These are phyloP conservation scores for maize (Zea mays) DNA, from an alignment of 176 grass and related monocot genomes.

Conservation along the genomic window Zm-B73-REFERENCE-NAM-5.0 NC_050100.1:34906001-34906500, in stretches of 20 bases:
- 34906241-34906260: conserved; percentile 85
- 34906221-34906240: conserved; percentile 70
- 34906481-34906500: conserved; percentile 69
- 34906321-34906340: conserved; percentile 79
- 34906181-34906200: conserved; percentile 60
- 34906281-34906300: conserved; percentile 60
- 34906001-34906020: conserved; percentile 50
- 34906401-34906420: conserved; percentile 58
- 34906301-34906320: conserved; percentile 78
- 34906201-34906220: conserved; percentile 76
- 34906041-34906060: conserved; percentile 60
- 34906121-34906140: conserved; percentile 83
- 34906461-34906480: conserved; percentile 77
- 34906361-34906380: conserved; percentile 69
- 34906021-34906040: conserved; percentile 60
- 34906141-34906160: conserved; percentile 71
- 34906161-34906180: conserved; percentile 74
- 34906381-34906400: conserved; percentile 74
- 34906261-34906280: conserved; percentile 72
- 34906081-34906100: conserved; percentile 83
- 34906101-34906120: conserved; percentile 65
- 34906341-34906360: conserved; percentile 71
- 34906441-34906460: conserved; percentile 78
- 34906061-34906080: conserved; percentile 66
- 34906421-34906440: conserved; percentile 74